phyloP scores from a whole-genome alignment of 148 eudicot species.

The Heliamphora exappendiculata region DNA sequence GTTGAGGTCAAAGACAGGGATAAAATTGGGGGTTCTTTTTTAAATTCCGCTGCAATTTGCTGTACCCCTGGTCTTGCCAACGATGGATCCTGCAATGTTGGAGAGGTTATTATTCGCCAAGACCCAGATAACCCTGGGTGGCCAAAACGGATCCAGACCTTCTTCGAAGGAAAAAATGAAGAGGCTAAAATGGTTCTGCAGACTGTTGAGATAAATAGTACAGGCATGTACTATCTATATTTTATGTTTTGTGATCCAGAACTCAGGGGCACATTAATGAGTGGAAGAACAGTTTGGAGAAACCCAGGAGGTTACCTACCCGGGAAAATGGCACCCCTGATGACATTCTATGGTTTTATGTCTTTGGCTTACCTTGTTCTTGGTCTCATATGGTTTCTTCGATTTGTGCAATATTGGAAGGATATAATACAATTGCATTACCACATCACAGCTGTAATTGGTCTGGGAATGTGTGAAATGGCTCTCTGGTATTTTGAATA shows the following conservation, averaged over 20 bases:
- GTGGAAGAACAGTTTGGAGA: constrained; percentile 86
- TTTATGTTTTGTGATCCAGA: constrained; percentile 79
- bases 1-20: constrained; percentile 90
- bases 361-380: constrained; percentile 77
- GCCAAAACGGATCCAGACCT: constrained; percentile 61
- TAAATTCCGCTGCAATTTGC: constrained; percentile 62
- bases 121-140: constrained; percentile 55
- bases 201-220: constrained; percentile 58
- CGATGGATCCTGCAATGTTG: constrained; percentile 59
- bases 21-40: constrained; percentile 70
- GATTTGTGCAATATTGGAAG: constrained; percentile 79
- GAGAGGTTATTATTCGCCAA: constrained; percentile 71
- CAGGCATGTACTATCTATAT: constrained; percentile 91
- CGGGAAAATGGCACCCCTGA: constrained; percentile 78
- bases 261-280: constrained; percentile 57
- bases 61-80: constrained; percentile 62
- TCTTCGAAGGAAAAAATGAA: constrained; percentile 50
- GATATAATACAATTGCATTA: constrained; percentile 86
- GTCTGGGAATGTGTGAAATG: constrained; percentile 94
- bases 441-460: constrained; percentile 86
- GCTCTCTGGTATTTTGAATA: constrained; percentile 94
- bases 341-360: constrained; percentile 81
- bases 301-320: constrained; percentile 92
- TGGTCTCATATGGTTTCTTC: constrained; percentile 74
- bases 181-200: constrained; percentile 47